phyloP scores from a whole-genome alignment of 2,329 filamentous ascomycete species.

The Alternaria rosae region DNA sequence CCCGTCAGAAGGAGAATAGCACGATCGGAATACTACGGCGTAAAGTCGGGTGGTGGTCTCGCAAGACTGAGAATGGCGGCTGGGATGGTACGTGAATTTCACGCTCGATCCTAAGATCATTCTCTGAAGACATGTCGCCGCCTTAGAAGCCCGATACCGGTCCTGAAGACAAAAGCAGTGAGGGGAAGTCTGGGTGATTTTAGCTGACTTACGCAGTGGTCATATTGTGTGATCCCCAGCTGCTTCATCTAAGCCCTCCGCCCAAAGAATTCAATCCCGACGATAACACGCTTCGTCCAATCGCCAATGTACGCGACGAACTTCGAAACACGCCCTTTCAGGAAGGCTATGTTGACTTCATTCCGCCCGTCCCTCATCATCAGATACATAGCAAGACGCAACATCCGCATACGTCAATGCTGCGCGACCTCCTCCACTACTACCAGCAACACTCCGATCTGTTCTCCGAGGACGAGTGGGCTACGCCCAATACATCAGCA shows the following conservation, averaged over 20 bases:
- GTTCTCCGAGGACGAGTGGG: constrained; percentile 29
- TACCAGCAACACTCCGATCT: constrained; percentile 30
- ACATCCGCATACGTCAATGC: constrained; percentile 39
- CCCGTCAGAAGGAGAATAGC: constrained; percentile 29
- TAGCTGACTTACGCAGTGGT: constrained; percentile 29
- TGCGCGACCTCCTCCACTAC: constrained; percentile 39
- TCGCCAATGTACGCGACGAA: constrained; percentile 2
- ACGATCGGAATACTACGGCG: constrained; percentile 42
- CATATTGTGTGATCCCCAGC: constrained; percentile 44
- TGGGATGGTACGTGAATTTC: constrained; percentile 42
- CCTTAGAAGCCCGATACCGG: no score
- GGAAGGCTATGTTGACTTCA: constrained; percentile 42
- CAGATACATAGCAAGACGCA: background rate
- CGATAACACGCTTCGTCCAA: background rate
- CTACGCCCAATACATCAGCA: constrained; percentile 27
- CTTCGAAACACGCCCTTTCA: constrained; percentile 37
- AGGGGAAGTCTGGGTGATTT: rapidly evolving
- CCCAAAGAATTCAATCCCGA: constrained; percentile 20
- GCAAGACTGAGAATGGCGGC: constrained; percentile 26
- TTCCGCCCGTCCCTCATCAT: constrained; percentile 20
- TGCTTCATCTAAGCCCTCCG: constrained; percentile 20
- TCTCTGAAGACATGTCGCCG: background rate
- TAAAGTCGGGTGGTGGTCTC: constrained; percentile 43
- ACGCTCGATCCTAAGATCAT: background rate
- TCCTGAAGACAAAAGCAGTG: background rate